Percentiles rank a stretch among this genome's conserved stretches.
Evolutionary conservation across 2,329 filamentous ascomycete species (phyloP).

Genomic region (Fusarium solani-melongenae): DNA sequence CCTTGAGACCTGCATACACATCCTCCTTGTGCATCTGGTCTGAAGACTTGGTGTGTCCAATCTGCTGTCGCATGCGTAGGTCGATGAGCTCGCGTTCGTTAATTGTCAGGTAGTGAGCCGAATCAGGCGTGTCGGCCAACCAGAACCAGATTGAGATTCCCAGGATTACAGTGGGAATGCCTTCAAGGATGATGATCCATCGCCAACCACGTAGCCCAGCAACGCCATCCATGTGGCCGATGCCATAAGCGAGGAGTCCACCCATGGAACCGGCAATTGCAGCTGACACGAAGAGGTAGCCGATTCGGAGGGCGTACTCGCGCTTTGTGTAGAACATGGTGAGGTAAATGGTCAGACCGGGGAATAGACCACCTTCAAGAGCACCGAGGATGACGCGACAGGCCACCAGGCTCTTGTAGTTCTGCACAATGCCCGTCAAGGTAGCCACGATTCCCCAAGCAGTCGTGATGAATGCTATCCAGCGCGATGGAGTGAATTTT

Average conservation of each 20-base stretch:
- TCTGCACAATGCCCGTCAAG: slow-evolving; percentile 57
- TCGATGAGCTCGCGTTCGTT: slow-evolving; percentile 58
- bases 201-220: slow-evolving; percentile 51
- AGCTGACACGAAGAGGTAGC: slow-evolving; percentile 41
- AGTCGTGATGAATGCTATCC: slow-evolving; percentile 38
- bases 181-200: slow-evolving; percentile 70
- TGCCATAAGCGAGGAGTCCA: slow-evolving; percentile 44
- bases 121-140: slow-evolving; percentile 51
- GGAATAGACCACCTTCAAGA: slow-evolving; percentile 60
- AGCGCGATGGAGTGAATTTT: slow-evolving; percentile 49
- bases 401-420: slow-evolving; percentile 47
- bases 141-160: slow-evolving; percentile 44
- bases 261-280: slow-evolving; percentile 42
- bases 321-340: slow-evolving; percentile 44
- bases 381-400: slow-evolving; percentile 58
- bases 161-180: slow-evolving; percentile 49
- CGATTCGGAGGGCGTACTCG: slow-evolving; percentile 40
- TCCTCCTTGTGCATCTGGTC: slow-evolving; percentile 60
- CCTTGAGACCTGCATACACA: slow-evolving; percentile 66
- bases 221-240: slow-evolving; percentile 48
- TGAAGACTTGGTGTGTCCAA: slow-evolving; percentile 44
- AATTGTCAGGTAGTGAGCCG: slow-evolving; percentile 66
- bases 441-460: slow-evolving; percentile 60
- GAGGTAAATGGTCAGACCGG: slow-evolving; percentile 47
- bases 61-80: slow-evolving; percentile 43